phyloP scores from a whole-genome alignment of 306 rosid genomes.

The Mimosa bimucronata region DNA sequence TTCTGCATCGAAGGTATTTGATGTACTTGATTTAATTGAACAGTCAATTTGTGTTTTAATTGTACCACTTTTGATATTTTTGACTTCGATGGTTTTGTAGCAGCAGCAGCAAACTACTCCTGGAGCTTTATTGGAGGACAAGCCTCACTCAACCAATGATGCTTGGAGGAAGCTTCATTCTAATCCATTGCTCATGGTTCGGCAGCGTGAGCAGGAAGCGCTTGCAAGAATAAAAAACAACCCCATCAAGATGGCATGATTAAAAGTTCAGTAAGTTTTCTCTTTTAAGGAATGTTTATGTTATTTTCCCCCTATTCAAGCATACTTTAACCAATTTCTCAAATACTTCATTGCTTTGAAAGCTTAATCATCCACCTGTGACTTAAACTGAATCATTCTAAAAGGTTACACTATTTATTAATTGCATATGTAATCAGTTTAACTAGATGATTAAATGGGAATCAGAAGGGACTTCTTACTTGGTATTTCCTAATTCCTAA shows the following conservation, averaged over 20 bases:
- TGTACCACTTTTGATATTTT: background rate
- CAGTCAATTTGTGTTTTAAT: background rate
- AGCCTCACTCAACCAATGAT: constrained; percentile 93
- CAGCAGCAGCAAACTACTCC: constrained; percentile 57
- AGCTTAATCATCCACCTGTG: background rate
- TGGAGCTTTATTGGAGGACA: constrained; percentile 89
- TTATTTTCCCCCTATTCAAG: too few species aligned
- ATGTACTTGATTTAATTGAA: background rate
- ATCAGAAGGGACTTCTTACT: background rate
- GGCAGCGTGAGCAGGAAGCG: constrained; percentile 92
- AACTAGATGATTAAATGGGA: constrained; percentile 6
- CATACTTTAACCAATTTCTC: background rate
- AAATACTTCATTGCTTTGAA: background rate
- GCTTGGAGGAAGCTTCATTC: constrained; percentile 96
- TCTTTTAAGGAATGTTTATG: too few species aligned
- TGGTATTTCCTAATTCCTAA: too few species aligned
- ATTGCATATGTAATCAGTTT: background rate
- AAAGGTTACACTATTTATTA: background rate
- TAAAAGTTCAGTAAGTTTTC: constrained; percentile 69
- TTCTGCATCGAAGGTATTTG: constrained; percentile 52
- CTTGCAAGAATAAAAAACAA: constrained; percentile 79
- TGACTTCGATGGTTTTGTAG: constrained; percentile 23
- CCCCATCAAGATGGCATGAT: constrained; percentile 96
- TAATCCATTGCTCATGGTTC: constrained; percentile 91
- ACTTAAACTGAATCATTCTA: background rate